A percentile compares a stretch with the other conserved stretches of the same genome.
Conservation (phyloP, 306 rosid genomes). For the Quercus mongolica region DNA sequence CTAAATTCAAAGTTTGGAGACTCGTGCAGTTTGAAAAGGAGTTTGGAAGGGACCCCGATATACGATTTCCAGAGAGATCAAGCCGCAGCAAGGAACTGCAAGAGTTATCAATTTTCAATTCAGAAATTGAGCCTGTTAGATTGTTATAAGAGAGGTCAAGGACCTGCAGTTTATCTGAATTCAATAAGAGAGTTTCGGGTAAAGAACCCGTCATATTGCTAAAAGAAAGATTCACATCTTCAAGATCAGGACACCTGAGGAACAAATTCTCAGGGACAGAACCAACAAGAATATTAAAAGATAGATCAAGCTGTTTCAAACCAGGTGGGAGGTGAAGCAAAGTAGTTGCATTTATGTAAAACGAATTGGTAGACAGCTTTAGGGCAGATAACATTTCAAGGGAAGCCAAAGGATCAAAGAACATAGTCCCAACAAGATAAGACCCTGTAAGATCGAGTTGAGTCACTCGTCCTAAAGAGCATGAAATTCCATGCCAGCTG, state of each 20-base stretch:
- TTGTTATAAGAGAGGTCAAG: slow-evolving; percentile 85
- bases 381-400: slow-evolving; percentile 65
- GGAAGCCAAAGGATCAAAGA: slow-evolving; percentile 59
- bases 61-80: slow-evolving; percentile 64
- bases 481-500: slow-evolving; percentile 79
- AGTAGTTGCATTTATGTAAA: slow-evolving; percentile 71
- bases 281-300: slow-evolving; percentile 60
- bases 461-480: slow-evolving; percentile 64
- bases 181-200: slow-evolving; percentile 54
- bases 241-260: slow-evolving; percentile 73
- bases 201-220: slow-evolving; percentile 75
- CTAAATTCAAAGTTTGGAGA: slow-evolving; percentile 54
- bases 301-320: slow-evolving; percentile 73
- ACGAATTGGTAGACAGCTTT: slow-evolving; percentile 52
- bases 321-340: slow-evolving; percentile 73
- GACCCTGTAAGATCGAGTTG: slow-evolving; percentile 60
- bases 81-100: slow-evolving; percentile 63
- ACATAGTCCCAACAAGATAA: slow-evolving; percentile 43
- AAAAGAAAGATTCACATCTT: slow-evolving; percentile 55
- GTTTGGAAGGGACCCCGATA: slow-evolving; percentile 61
- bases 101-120: slow-evolving; percentile 44
- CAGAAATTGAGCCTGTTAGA: slow-evolving; percentile 69
- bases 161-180: slow-evolving; percentile 52
- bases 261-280: slow-evolving; percentile 59
- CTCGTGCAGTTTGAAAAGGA: slow-evolving; percentile 72